Conservation (phyloP, 1,284 basidiomycete genomes). For the Rugosomyces carneus region DNA sequence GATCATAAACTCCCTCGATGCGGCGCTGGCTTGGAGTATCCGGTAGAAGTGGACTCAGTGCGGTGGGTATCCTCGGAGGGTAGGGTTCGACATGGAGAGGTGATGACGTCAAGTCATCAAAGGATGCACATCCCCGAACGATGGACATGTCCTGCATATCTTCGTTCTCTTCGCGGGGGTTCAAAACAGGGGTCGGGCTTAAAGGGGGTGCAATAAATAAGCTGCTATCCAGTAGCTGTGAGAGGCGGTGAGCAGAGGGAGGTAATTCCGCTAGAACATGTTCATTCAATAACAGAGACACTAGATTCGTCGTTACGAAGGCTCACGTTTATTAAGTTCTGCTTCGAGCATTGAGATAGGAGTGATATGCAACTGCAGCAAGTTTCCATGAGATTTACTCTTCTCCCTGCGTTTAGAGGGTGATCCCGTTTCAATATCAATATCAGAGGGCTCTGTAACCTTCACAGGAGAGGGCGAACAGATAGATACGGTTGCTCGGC, state of each 20-base stretch:
- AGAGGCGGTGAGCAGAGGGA: slow-evolving; percentile 47
- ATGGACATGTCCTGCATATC: slow-evolving; percentile 21
- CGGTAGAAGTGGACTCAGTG: slow-evolving; percentile 28
- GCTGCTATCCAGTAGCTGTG: slow-evolving; percentile 57
- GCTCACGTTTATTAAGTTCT: slow-evolving; percentile 53
- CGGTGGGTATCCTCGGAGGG: slow-evolving; percentile 36
- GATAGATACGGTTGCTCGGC: slow-evolving; percentile 62
- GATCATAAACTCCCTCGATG: slow-evolving; percentile 67
- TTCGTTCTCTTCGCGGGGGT: slow-evolving; percentile 23
- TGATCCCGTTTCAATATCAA: slow-evolving; percentile 35
- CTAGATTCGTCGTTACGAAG: slow-evolving; percentile 2
- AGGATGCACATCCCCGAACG: slow-evolving; percentile 25
- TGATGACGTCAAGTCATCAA: slow-evolving; percentile 53
- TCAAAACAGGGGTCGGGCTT: slow-evolving; percentile 12
- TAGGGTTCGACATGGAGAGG: slow-evolving; percentile 61
- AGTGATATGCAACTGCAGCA: slow-evolving; percentile 56
- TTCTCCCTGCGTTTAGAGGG: slow-evolving; percentile 64
- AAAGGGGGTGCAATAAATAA: slow-evolving; percentile 52
- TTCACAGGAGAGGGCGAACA: slow-evolving; percentile 41
- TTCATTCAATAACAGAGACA: neutral
- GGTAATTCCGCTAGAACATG: slow-evolving; percentile 30
- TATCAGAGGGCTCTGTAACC: slow-evolving; percentile 18
- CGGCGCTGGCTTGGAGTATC: slow-evolving; percentile 52
- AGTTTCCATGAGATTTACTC: slow-evolving; percentile 55
- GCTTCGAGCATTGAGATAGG: slow-evolving; percentile 57